phyloP scores from a whole-genome alignment of 768 basidiomycete genomes.

The Boletus coccyginus region DNA sequence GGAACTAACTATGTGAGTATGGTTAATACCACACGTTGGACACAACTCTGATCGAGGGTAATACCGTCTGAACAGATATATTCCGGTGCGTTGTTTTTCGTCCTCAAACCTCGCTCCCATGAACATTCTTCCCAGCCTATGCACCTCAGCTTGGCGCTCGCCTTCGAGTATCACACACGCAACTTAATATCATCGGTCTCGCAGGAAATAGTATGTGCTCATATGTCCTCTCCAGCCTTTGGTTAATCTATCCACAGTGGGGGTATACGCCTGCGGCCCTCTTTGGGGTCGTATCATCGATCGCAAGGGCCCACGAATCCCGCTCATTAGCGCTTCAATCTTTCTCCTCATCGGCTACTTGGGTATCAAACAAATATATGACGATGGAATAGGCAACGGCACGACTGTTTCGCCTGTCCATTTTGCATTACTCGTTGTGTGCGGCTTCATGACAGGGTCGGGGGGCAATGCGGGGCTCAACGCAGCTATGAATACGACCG shows the following conservation, averaged over 20 bases:
- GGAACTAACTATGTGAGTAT: conserved; percentile 74
- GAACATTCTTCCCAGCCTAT: conserved; percentile 52
- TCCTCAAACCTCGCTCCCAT: not conserved
- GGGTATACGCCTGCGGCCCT: conserved; percentile 75
- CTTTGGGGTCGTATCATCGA: conserved; percentile 82
- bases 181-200: conserved; percentile 78
- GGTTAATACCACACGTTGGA: not conserved
- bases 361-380: conserved; percentile 68
- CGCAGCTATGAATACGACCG: conserved; percentile 75
- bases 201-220: conserved; percentile 63
- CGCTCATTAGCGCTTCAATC: conserved; percentile 56
- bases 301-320: conserved; percentile 63
- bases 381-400: conserved; percentile 44
- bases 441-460: conserved; percentile 69
- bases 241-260: conserved; percentile 43
- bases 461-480: conserved; percentile 74
- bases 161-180: conserved; percentile 73
- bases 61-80: conserved; percentile 20
- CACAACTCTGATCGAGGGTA: not conserved
- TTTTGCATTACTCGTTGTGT: conserved; percentile 54
- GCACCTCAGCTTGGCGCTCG: conserved; percentile 82
- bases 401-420: conserved; percentile 39
- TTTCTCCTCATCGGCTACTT: conserved; percentile 69
- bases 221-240: not conserved
- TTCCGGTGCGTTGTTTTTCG: conserved; percentile 21